These are phyloP conservation scores for Coemansia sp. DNA, from an alignment of 192 early-diverging fungal genomes.

Conservation along the genomic window DNA sequence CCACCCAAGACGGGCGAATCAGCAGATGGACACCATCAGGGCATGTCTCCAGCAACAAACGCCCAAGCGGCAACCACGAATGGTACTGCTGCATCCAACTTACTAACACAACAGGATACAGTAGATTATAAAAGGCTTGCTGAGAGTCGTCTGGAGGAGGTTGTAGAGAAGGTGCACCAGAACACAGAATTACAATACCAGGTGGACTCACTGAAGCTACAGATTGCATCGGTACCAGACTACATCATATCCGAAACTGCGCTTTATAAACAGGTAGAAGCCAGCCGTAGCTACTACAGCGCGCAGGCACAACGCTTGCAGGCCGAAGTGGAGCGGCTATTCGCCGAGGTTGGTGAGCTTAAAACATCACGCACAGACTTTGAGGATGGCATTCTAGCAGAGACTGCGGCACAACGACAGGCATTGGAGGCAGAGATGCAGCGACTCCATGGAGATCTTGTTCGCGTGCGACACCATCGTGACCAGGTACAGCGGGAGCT, in stretches of 20 bases:
- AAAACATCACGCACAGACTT: conserved; percentile 37
- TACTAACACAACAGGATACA: conserved; percentile 44
- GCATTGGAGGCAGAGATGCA: conserved; percentile 57
- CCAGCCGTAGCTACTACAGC: conserved; percentile 53
- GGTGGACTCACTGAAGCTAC: conserved; percentile 52
- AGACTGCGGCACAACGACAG: conserved; percentile 42
- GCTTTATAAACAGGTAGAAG: conserved; percentile 53
- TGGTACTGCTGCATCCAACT: conserved; percentile 2
- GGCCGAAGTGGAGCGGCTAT: conserved; percentile 38
- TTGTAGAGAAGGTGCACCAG: conserved; percentile 54
- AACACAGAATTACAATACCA: conserved; percentile 48
- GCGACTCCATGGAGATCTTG: conserved; percentile 56
- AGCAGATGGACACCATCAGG: not conserved
- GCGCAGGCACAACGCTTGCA: conserved; percentile 51
- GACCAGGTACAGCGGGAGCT: conserved; percentile 55
- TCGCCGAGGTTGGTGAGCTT: conserved; percentile 48
- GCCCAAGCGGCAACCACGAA: conserved; percentile 1
- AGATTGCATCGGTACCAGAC: conserved; percentile 53
- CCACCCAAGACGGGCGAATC: conserved; percentile 3
- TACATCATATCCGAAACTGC: conserved; percentile 55
- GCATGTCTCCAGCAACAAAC: not conserved
- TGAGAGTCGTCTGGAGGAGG: conserved; percentile 51
- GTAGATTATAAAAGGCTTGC: conserved; percentile 51
- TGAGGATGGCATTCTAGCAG: conserved; percentile 39
- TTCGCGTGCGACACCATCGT: conserved; percentile 56